phyloP scores from a whole-genome alignment of 352 stramenopile species.

The Globisporangium paddicum region DNA sequence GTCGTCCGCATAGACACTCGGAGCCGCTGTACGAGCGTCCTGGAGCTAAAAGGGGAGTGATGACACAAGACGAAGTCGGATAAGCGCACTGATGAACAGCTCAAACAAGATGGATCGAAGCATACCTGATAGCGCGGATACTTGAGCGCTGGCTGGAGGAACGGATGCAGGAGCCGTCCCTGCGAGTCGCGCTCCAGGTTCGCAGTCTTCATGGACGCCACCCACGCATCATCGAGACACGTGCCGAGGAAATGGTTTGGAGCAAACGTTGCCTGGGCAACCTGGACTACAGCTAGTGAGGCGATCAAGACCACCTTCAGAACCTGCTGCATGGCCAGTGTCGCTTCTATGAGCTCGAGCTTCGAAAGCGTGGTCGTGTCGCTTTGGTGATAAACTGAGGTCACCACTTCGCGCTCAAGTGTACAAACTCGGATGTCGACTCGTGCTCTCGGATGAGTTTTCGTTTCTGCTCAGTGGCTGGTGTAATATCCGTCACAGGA shows the following conservation, averaged over 20 bases:
- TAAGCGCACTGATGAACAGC: too few relatives aligned
- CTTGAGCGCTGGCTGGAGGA: slow-evolving; percentile 7
- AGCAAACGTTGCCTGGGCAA: background rate
- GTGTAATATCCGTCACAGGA: too few relatives aligned
- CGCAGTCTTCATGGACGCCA: background rate
- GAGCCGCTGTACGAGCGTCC: background rate
- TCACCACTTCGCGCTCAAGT: too few relatives aligned
- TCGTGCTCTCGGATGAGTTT: too few relatives aligned
- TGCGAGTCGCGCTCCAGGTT: slow-evolving; percentile 5
- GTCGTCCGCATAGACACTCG: background rate
- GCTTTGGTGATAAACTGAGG: too few relatives aligned
- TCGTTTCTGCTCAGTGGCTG: too few relatives aligned
- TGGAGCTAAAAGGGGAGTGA: slow-evolving; percentile 8
- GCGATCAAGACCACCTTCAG: background rate
- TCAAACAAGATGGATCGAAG: too few relatives aligned
- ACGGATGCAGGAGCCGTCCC: slow-evolving; percentile 2
- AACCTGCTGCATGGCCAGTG: background rate
- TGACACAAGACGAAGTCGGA: too few relatives aligned
- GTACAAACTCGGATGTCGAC: too few relatives aligned
- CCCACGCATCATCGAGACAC: slow-evolving; percentile 5
- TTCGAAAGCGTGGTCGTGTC: too few relatives aligned
- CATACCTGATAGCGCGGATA: slow-evolving; percentile 1
- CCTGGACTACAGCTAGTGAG: background rate
- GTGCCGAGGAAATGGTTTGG: slow-evolving; percentile 9
- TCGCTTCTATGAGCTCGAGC: too few relatives aligned